Evolutionary conservation across 2,329 filamentous ascomycete species (phyloP).

Genomic region (Penicillium fuscoglaucum): DNA sequence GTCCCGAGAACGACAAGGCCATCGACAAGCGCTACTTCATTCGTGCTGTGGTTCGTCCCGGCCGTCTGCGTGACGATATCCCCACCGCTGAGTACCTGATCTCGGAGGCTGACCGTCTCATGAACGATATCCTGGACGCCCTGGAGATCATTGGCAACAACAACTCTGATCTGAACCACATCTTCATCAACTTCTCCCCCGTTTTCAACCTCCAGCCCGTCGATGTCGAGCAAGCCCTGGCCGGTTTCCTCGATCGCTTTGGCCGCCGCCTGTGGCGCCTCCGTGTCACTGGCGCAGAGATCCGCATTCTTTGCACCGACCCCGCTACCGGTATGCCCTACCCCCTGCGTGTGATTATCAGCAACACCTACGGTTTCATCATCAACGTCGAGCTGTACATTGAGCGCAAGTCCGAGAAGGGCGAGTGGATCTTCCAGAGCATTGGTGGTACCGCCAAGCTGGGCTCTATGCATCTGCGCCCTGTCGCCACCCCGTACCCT

Average conservation of each 20-base stretch:
- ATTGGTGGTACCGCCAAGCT: conserved; percentile 94
- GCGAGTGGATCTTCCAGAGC: conserved; percentile 97
- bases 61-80: conserved; percentile 93
- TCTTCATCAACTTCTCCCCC: conserved; percentile 99
- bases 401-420: conserved; percentile 96
- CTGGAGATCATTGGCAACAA: conserved; percentile 99
- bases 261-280: conserved; percentile 93
- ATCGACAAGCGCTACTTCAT: conserved; percentile 91
- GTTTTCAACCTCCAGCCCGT: conserved; percentile 88
- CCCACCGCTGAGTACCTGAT: conserved; percentile 98
- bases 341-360: conserved; percentile 93
- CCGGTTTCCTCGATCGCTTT: conserved; percentile 94
- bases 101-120: conserved; percentile 91
- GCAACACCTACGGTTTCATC: conserved; percentile 96
- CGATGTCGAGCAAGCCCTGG: conserved; percentile 89
- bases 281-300: conserved; percentile 94
- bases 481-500: conserved; percentile 88
- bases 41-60: conserved; percentile 89
- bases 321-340: conserved; percentile 78
- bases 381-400: conserved; percentile 97
- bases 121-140: conserved; percentile 97
- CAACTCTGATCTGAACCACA: conserved; percentile 98
- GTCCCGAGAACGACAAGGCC: conserved; percentile 76
- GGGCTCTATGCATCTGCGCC: conserved; percentile 88
- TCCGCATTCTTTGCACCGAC: conserved; percentile 97